Conservation (phyloP, 2,329 filamentous ascomycete species). For the Aspergillus tamarii region DNA sequence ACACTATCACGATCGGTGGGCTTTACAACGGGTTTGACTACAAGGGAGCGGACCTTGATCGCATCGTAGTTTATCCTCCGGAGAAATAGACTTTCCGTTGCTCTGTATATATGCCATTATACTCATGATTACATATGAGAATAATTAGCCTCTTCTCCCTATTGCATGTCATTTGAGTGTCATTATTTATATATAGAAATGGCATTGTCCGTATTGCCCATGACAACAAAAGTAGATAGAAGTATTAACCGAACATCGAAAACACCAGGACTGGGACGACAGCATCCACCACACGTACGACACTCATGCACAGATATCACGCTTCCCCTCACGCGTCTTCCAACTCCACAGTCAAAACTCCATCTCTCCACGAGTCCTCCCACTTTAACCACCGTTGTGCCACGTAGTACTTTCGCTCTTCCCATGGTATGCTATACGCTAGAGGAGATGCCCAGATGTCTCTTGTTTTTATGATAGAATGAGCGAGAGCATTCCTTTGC, state of each 20-base stretch:
- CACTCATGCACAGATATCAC: background rate
- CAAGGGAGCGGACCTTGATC: slow-evolving; percentile 63
- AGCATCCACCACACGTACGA: no score
- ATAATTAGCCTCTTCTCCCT: background rate
- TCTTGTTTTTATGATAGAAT: slow-evolving; percentile 1
- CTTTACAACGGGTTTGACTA: slow-evolving; percentile 59
- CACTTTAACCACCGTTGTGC: slow-evolving; percentile 1
- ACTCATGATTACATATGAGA: background rate
- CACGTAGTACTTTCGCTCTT: background rate
- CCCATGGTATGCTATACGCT: background rate
- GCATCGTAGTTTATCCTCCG: slow-evolving; percentile 62
- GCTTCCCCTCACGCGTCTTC: background rate
- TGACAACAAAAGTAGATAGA: no score
- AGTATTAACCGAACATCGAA: no score
- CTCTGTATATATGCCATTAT: background rate
- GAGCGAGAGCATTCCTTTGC: slow-evolving; percentile 1
- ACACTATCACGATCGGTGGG: slow-evolving; percentile 62
- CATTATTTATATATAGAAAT: no score
- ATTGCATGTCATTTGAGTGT: no score
- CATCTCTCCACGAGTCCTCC: slow-evolving; percentile 6
- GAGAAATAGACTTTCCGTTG: slow-evolving; percentile 37
- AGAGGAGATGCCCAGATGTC: background rate
- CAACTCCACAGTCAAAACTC: background rate
- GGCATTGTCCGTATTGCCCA: no score
- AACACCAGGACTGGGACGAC: no score